phyloP scores from a whole-genome alignment of 2,329 filamentous ascomycete species.

The Orbilia ellipsospora region DNA sequence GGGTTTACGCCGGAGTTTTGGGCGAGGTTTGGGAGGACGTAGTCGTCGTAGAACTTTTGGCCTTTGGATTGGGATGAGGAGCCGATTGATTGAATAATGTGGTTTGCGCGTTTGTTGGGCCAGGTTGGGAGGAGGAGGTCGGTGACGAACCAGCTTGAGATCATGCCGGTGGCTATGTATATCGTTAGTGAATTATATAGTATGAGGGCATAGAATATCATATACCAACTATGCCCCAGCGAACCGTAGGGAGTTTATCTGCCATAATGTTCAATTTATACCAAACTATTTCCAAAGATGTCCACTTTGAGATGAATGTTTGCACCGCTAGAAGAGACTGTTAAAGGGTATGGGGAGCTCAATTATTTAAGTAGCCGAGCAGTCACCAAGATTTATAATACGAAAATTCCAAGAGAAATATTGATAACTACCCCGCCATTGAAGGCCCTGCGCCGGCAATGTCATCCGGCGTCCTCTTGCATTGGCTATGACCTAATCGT shows the following conservation, averaged over 20 bases:
- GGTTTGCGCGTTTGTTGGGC: conserved; percentile 62
- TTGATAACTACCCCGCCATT: conserved; percentile 4
- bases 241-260: conserved; percentile 34
- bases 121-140: conserved; percentile 63
- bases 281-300: too few relatives aligned
- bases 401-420: background rate
- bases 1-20: conserved; percentile 59
- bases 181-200: background rate
- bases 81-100: conserved; percentile 64
- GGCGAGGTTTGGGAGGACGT: conserved; percentile 46
- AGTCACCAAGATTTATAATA: conserved; percentile 2
- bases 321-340: too few relatives aligned
- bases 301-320: background rate
- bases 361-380: background rate
- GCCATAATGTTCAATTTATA: conserved; percentile 7
- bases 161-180: conserved; percentile 63
- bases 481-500: conserved; percentile 5
- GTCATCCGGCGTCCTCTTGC: conserved; percentile 15
- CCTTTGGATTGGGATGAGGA: conserved; percentile 63
- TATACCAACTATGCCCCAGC: conserved; percentile 45
- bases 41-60: conserved; percentile 62
- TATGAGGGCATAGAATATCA: background rate
- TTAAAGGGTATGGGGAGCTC: conserved; percentile 1
- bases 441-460: conserved; percentile 23
- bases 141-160: conserved; percentile 65